phyloP scores from a whole-genome alignment of 176 grass and related monocot genomes.

The Oryza glumipatula region DNA sequence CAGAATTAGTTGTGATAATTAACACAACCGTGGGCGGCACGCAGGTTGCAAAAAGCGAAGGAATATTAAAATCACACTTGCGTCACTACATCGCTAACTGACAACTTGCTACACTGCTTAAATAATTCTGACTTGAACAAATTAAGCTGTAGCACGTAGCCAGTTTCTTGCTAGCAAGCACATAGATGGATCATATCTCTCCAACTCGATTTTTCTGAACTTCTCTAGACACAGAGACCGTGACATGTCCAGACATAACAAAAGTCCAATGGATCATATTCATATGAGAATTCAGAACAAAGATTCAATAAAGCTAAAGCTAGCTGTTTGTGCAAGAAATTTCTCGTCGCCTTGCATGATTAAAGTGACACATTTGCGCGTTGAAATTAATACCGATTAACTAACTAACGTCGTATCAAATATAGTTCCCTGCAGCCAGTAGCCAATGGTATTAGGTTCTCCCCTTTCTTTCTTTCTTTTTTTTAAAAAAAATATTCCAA shows the following conservation, averaged over 20 bases:
- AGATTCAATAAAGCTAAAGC: background rate
- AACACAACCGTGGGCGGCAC: conserved; percentile 29
- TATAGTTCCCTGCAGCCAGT: background rate
- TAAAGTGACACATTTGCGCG: background rate
- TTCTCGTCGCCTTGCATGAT: background rate
- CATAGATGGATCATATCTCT: background rate
- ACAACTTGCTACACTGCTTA: background rate
- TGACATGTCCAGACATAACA: background rate
- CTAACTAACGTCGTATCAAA: background rate
- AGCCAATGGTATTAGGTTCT: background rate
- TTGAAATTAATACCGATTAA: background rate
- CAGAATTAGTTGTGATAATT: background rate
- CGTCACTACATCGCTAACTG: background rate
- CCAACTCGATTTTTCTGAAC: background rate
- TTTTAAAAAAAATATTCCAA: background rate
- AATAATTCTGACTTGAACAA: background rate
- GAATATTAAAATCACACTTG: conserved; percentile 3
- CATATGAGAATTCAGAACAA: background rate
- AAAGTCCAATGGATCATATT: background rate
- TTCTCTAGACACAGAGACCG: background rate
- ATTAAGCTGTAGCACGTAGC: background rate
- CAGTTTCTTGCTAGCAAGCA: background rate
- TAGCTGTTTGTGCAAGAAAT: background rate
- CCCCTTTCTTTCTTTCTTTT: background rate
- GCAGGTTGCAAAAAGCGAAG: conserved; percentile 28